A percentile compares a stretch with the other conserved stretches of the same genome.
These are phyloP conservation scores for Dovyalis caffra DNA, from an alignment of 345 rosid genomes.

Conservation along the genomic window DNA sequence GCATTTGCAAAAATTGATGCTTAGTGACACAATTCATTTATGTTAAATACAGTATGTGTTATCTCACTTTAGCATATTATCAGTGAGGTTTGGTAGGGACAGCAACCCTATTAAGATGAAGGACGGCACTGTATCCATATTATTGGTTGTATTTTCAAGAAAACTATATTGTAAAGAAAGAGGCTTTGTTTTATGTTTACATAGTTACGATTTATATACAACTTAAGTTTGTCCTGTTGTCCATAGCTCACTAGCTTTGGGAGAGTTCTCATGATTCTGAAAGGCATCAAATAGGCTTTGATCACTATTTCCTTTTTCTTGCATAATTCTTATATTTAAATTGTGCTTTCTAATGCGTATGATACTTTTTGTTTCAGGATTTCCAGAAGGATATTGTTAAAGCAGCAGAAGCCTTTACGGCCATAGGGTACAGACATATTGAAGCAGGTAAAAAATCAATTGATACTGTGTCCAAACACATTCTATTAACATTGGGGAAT, in stretches of 20 bases:
- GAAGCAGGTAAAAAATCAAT: constrained; percentile 65
- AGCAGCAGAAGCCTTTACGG: constrained; percentile 74
- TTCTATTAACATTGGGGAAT: neutral
- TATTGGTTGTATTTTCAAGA: neutral
- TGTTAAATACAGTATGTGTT: neutral
- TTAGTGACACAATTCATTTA: neutral
- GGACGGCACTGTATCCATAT: neutral
- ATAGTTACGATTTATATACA: neutral
- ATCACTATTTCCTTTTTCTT: neutral
- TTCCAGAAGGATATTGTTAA: constrained; percentile 78
- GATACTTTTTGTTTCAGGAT: constrained; percentile 51
- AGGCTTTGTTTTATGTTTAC: neutral
- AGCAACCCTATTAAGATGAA: neutral
- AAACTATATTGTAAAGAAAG: neutral
- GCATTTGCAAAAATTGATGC: neutral
- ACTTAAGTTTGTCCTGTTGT: neutral
- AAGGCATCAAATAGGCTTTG: constrained; percentile 3
- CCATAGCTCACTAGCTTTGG: neutral
- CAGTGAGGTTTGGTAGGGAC: neutral
- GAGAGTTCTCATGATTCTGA: constrained; percentile 7
- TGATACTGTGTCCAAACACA: constrained; percentile 6
- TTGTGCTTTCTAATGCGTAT: neutral
- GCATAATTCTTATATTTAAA: constrained; percentile 1
- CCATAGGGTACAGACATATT: constrained; percentile 74
- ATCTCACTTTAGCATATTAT: neutral